Base-by-base conservation (phyloP, 2,329 filamentous ascomycete genomes). In the Huntiella moniliformis region DNA sequence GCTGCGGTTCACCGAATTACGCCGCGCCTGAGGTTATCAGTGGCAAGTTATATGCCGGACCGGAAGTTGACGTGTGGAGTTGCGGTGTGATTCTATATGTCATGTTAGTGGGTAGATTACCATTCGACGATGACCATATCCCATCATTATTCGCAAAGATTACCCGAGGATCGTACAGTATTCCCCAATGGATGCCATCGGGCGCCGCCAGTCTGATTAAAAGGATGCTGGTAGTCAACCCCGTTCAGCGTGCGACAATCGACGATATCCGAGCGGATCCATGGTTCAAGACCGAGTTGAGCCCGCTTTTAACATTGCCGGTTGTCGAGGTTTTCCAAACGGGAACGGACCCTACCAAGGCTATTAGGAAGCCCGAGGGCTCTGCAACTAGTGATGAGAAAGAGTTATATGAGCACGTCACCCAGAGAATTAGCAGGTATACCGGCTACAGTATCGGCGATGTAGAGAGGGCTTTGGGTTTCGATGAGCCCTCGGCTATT, bases 41-140 rank as follows among this genome's bases (percentile, higher is more conserved):
- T 46, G 91, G 91, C 17, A 98, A 96, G 68, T 70, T 96, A 46
- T 98, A 98, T 58, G 91, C 91, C 13, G 91, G 91, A 1, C 88
- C 91, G 0, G 91, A 98, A 62, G 91, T 98, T 34, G 91, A 98
- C 60, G 91, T 98, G 2, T 98, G 91, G 91, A 96, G 88, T 61
- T 82, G 87, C 58, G 86, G 86, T 51, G 86, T 94, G 52, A 94
- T 94, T 56, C 70, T 91, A 38, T 91, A 85, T 61, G 83, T 87
- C 35, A 66, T 91, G 52, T 67, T 91, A 31, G 82, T 84, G 22
- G 83, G 83, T 47, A 73, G 83, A 52, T 68, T 98, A 38, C 91
- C 91, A 6, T 98, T 98, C 58, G 91, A 98, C 64, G 91, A 98
- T 59, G 91, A 98, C 56, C 93, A 96, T 59, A 98, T 98, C 53